Conservation (phyloP, 2,329 filamentous ascomycete genomes). For the Pseudogymnoascus sp. region DNA sequence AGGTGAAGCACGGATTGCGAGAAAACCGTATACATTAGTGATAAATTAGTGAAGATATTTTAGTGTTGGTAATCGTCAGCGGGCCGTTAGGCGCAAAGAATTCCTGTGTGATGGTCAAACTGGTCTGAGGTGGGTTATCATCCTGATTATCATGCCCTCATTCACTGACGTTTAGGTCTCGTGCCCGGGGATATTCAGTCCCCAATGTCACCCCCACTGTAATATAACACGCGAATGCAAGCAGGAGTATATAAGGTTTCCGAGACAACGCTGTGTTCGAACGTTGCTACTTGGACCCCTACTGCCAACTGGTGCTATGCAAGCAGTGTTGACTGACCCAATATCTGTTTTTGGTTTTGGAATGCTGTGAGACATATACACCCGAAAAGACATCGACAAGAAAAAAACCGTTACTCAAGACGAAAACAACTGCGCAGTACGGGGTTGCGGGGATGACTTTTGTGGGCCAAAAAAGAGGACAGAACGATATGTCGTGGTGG, state of each 20-base stretch:
- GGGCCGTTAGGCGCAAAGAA: background rate
- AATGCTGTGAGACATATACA: background rate
- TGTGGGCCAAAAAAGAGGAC: slow-evolving; percentile 3
- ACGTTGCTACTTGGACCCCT: slow-evolving; percentile 2
- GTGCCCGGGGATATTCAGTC: background rate
- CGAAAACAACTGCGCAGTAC: background rate
- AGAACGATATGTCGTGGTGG: background rate
- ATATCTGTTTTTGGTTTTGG: background rate
- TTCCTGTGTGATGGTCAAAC: background rate
- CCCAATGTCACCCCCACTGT: background rate
- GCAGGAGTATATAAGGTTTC: slow-evolving; percentile 2
- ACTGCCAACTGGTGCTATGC: slow-evolving; percentile 1
- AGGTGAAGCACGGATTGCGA: background rate
- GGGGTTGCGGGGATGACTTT: background rate
- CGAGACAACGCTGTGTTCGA: slow-evolving; percentile 2
- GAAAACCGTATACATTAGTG: background rate
- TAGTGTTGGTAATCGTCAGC: background rate
- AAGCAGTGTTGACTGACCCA: background rate
- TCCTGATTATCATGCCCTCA: background rate
- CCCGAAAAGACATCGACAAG: background rate
- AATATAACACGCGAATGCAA: background rate
- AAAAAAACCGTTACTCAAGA: background rate
- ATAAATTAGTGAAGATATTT: slow-evolving; percentile 1
- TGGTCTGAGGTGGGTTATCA: background rate
- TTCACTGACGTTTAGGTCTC: background rate